These are phyloP conservation scores for Penicillium vulpinum DNA, from an alignment of 2,329 filamentous ascomycete species.

Conservation along the genomic window DNA sequence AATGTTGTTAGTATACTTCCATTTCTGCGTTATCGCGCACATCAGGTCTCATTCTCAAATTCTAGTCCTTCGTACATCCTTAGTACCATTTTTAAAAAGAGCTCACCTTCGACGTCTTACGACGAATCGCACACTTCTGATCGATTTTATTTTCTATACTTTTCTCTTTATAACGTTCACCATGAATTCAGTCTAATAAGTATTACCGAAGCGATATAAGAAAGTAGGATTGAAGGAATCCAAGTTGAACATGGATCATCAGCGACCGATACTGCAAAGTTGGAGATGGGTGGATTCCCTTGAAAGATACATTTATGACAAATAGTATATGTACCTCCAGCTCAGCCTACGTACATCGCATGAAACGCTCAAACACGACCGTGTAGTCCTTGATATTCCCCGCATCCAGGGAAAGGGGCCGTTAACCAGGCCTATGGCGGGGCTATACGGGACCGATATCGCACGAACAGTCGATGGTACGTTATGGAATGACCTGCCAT, in stretches of 20 bases:
- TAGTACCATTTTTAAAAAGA: too few relatives aligned
- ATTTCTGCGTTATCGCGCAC: too few relatives aligned
- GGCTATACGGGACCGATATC: conserved; percentile 21
- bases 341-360: conserved; percentile 10
- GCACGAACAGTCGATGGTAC: conserved; percentile 24
- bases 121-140: too few relatives aligned
- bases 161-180: too few relatives aligned
- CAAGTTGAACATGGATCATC: conserved; percentile 14
- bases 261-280: conserved; percentile 17
- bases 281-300: conserved; percentile 20
- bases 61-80: too few relatives aligned
- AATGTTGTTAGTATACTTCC: too few relatives aligned
- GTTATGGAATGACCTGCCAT: conserved; percentile 28
- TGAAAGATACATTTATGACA: conserved; percentile 16
- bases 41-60: too few relatives aligned
- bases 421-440: conserved; percentile 14
- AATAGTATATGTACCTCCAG: conserved; percentile 27
- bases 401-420: conserved; percentile 23
- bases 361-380: conserved; percentile 20
- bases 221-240: too few relatives aligned
- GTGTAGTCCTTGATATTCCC: conserved; percentile 25
- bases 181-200: too few relatives aligned
- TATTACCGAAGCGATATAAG: too few relatives aligned
- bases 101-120: too few relatives aligned
- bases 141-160: too few relatives aligned